Conservation (phyloP, 495 filamentous ascomycete genomes). For the Hypoxylon subgilvum region DNA sequence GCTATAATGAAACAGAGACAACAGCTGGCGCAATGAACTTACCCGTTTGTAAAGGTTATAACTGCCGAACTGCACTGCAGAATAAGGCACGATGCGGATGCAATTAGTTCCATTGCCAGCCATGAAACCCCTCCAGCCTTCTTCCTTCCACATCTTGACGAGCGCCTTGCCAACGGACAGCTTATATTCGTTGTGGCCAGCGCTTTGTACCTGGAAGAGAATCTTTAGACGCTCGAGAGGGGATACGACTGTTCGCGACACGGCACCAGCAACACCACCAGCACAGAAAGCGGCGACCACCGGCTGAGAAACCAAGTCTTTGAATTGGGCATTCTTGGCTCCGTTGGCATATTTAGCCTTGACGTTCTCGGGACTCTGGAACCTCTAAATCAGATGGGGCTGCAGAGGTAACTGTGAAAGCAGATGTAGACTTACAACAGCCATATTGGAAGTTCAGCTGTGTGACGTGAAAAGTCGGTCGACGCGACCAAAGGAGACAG, state of each 20-base stretch:
- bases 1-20: not conserved
- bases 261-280: constrained; percentile 95
- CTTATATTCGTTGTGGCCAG: constrained; percentile 88
- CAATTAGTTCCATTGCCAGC: constrained; percentile 97
- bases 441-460: constrained; percentile 28
- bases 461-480: constrained; percentile 6
- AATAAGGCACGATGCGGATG: constrained; percentile 96
- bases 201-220: constrained; percentile 92
- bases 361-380: constrained; percentile 34
- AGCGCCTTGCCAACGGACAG: constrained; percentile 87
- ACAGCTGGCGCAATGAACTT: constrained; percentile 41
- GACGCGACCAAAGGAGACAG: constrained; percentile 3
- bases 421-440: constrained; percentile 26
- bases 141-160: constrained; percentile 92
- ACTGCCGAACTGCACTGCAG: constrained; percentile 95
- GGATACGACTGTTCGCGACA: constrained; percentile 94
- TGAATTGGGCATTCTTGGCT: constrained; percentile 43
- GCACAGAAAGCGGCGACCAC: constrained; percentile 91
- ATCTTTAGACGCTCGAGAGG: constrained; percentile 96
- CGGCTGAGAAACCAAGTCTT: constrained; percentile 69
- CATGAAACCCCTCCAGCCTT: constrained; percentile 96
- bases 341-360: constrained; percentile 36
- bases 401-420: not conserved
- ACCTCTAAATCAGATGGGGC: constrained; percentile 25
- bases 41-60: constrained; percentile 98